phyloP scores from a whole-genome alignment of 768 basidiomycete genomes.

The Daedaleopsis nitida region DNA sequence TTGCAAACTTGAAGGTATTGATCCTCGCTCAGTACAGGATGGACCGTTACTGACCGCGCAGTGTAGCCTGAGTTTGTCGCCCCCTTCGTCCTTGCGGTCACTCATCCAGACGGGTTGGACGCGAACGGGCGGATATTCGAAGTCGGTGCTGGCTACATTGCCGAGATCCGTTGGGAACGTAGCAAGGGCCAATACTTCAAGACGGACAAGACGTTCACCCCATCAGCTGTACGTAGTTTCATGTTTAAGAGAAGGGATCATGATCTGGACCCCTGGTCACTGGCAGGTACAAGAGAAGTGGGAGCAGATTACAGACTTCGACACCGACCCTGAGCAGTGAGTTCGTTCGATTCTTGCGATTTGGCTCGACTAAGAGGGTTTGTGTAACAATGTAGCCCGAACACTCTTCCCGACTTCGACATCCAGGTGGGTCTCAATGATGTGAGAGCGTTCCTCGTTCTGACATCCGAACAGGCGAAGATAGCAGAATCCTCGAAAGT shows the following conservation, averaged over 20 bases:
- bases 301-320: slow-evolving; percentile 79
- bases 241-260: neutral
- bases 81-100: slow-evolving; percentile 87
- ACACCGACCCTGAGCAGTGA: slow-evolving; percentile 62
- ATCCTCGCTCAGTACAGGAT: neutral
- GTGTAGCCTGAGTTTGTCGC: slow-evolving; percentile 85
- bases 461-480: slow-evolving; percentile 13
- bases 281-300: slow-evolving; percentile 79
- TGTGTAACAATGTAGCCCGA: slow-evolving; percentile 51
- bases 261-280: neutral
- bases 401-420: slow-evolving; percentile 63
- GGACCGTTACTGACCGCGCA: neutral
- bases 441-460: neutral
- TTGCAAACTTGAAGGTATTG: slow-evolving; percentile 77
- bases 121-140: slow-evolving; percentile 86
- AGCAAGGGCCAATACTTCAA: slow-evolving; percentile 87
- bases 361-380: neutral
- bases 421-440: slow-evolving; percentile 41
- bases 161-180: slow-evolving; percentile 93
- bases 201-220: slow-evolving; percentile 88
- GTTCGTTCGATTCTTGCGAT: slow-evolving; percentile 24
- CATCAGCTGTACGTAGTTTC: slow-evolving; percentile 71
- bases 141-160: slow-evolving; percentile 89
- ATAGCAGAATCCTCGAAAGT: slow-evolving; percentile 55
- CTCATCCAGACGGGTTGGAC: slow-evolving; percentile 81